Percentiles rank a stretch among this genome's conserved stretches.
Conservation (phyloP, 1,284 basidiomycete species). For the Cutaneotrichosporon curvatum region DNA sequence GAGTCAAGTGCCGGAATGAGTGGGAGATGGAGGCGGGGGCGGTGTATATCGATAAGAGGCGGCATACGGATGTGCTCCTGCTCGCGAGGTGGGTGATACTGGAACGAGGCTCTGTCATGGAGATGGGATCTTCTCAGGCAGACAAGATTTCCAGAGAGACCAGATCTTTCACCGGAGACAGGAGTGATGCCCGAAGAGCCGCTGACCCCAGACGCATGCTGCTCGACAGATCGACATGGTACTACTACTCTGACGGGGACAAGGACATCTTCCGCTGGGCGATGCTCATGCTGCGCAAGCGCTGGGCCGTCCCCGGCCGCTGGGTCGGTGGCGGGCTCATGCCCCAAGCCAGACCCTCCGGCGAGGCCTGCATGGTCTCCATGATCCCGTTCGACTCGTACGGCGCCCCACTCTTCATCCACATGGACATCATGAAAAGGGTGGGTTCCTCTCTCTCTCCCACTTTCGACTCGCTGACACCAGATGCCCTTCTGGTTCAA, state of each 20-base stretch:
- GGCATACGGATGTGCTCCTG: constrained; percentile 48
- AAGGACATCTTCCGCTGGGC: constrained; percentile 50
- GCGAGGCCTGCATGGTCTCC: constrained; percentile 45
- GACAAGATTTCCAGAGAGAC: too few relatives aligned
- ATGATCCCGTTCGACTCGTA: constrained; percentile 50
- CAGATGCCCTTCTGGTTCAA: constrained; percentile 46
- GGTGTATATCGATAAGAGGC: constrained; percentile 49
- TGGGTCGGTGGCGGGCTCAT: constrained; percentile 47
- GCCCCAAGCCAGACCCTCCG: constrained; percentile 38
- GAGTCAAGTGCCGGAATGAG: constrained; percentile 50
- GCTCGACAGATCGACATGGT: constrained; percentile 46
- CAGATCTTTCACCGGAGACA: too few relatives aligned
- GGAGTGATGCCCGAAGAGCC: too few relatives aligned
- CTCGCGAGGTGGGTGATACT: constrained; percentile 44
- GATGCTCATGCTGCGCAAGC: constrained; percentile 48
- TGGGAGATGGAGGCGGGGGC: constrained; percentile 51
- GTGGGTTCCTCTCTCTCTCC: too few relatives aligned
- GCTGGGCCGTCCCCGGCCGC: constrained; percentile 50
- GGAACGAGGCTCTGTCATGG: too few relatives aligned
- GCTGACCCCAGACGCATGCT: too few relatives aligned
- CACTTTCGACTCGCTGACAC: too few relatives aligned
- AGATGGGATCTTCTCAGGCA: too few relatives aligned
- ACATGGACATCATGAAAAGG: constrained; percentile 50
- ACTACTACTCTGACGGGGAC: constrained; percentile 50
- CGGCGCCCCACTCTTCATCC: constrained; percentile 48